Evolutionary conservation across 2,329 filamentous ascomycete species (phyloP).

Genomic region (Geoglossum cookeanum): DNA sequence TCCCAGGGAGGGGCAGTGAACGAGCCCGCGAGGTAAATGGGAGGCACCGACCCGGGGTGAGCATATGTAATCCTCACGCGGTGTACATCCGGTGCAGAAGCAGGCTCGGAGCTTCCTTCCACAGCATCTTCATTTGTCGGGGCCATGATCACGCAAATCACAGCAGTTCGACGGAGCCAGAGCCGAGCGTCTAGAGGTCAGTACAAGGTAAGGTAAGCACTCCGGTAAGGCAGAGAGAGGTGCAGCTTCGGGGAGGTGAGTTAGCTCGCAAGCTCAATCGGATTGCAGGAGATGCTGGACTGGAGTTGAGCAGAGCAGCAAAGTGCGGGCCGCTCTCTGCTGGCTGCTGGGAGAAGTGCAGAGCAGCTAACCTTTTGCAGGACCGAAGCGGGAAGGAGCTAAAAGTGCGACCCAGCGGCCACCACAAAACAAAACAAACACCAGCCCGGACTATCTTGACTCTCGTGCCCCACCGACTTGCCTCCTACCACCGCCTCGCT

Average conservation of each 20-base stretch:
- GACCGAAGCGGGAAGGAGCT: neutral
- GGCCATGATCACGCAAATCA: neutral
- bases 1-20: conserved; percentile 50
- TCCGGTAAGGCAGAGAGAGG: no score
- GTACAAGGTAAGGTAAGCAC: no score
- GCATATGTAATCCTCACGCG: conserved; percentile 41
- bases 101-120: neutral
- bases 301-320: neutral
- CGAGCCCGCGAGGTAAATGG: conserved; percentile 50
- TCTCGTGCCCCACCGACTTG: no score
- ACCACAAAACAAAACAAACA: neutral
- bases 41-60: conserved; percentile 39
- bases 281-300: neutral
- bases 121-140: neutral
- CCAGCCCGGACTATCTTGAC: no score
- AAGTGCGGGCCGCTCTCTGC: no score
- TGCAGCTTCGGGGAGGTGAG: neutral
- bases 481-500: neutral
- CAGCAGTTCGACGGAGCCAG: neutral
- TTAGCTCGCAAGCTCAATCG: neutral
- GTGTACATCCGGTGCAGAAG: neutral
- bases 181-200: no score
- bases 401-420: neutral
- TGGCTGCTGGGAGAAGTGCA: no score
- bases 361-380: neutral